Evolutionary conservation across 2,329 filamentous ascomycete genomes (phyloP), one percentile per base, ranked within the genome.

Genomic region (Neofusicoccum sp.): DNA sequence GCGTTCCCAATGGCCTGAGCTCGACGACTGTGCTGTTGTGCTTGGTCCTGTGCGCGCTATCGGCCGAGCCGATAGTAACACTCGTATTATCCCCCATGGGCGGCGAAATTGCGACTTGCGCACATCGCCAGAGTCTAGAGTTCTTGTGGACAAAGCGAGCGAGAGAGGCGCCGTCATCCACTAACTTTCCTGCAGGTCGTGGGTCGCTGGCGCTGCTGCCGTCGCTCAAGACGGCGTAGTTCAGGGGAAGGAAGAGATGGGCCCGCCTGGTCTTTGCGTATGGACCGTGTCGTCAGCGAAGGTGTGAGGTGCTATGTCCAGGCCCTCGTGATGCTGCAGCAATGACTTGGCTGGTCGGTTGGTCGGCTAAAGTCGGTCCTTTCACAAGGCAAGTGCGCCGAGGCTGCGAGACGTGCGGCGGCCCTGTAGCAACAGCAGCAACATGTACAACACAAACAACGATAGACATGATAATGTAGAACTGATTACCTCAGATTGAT

Each of bases 401-500:
- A 56, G 28, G 51, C 12, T 12, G 26, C 28, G n/a, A 26, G 38
- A n/a, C 14, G 12, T 40, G 38, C n/a, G 11, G 51, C 14, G 6
- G n/a, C 33, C 51, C 51, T 56, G 51, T 56, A 28, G 51, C 38
- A 56, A n/a, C 43, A 28, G 51, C 43, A 56, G 51, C 51, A 56
- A 28, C 43, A 33, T 43, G 51, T 20, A 33, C 20, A 56, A 41
- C 38, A 56, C 51, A 41, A 38, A n/a, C 24, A 41, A 28, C 49
- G 12, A 28, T 30, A 54, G 49, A 54, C 20, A 20, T 41, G 16
- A 54, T 36, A 41, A 41, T 54, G 30, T 56, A 30, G 51, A 56
- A 56, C 38, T 43, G 51, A 56, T 56, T 56, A 56, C 51, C 51
- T 56, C 51, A 33, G 38, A 56, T 56, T 56, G 36, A 31, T 44